Evolutionary conservation across 2,329 filamentous ascomycete genomes (phyloP).

Genomic region (Madurella fahalii): DNA sequence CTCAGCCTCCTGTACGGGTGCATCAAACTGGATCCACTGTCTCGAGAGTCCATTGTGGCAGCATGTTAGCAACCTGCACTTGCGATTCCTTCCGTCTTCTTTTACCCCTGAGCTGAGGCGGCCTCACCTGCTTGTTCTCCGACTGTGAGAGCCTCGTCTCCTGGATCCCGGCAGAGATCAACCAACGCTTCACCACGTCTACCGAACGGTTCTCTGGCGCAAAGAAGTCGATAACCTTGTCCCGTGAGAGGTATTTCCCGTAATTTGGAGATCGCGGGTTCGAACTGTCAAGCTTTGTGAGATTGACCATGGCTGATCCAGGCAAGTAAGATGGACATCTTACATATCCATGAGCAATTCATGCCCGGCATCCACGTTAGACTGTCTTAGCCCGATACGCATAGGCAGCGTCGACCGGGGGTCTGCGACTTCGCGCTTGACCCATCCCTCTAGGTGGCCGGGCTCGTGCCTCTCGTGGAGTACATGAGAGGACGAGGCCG

Average conservation of each 20-base stretch:
- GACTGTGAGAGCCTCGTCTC: constrained; percentile 23
- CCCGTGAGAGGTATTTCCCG: constrained; percentile 36
- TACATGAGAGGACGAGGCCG: background rate
- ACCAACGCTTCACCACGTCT: constrained; percentile 36
- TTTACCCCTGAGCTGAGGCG: background rate
- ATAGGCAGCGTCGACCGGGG: constrained; percentile 27
- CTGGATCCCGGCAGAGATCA: constrained; percentile 24
- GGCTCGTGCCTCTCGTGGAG: constrained; percentile 18
- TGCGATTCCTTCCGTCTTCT: background rate
- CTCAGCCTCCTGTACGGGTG: constrained; percentile 36
- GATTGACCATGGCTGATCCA: background rate
- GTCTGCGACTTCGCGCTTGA: constrained; percentile 14
- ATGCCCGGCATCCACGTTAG: constrained; percentile 31
- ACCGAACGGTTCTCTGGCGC: constrained; percentile 33
- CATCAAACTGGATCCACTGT: constrained; percentile 43
- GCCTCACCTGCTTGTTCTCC: constrained; percentile 23
- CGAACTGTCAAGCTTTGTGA: constrained; percentile 26
- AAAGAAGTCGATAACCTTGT: constrained; percentile 38
- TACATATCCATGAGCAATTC: constrained; percentile 33
- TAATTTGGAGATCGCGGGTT: constrained; percentile 35
- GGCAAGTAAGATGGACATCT: background rate
- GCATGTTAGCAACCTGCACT: background rate
- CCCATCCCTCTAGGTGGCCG: constrained; percentile 16
- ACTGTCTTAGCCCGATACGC: constrained; percentile 33
- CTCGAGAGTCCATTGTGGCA: background rate